phyloP scores from a whole-genome alignment of 768 basidiomycete species.

The Panellus pusillus region DNA sequence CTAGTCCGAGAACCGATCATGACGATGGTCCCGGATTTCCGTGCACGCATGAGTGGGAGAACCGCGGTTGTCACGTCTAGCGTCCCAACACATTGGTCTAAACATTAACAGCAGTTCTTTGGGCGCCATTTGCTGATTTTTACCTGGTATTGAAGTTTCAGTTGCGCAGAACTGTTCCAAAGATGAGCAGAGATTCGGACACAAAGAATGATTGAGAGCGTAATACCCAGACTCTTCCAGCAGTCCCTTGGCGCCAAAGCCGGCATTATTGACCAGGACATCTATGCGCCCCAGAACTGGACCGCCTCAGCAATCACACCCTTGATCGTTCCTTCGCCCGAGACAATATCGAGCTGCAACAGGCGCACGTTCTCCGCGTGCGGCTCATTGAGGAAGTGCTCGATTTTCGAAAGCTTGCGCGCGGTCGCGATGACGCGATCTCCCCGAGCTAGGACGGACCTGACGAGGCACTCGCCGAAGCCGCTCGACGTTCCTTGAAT shows the following conservation, averaged over 20 bases:
- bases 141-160: slow-evolving; percentile 15
- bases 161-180: slow-evolving; percentile 2
- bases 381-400: slow-evolving; percentile 5
- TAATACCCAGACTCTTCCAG: slow-evolving; percentile 42
- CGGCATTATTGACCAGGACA: slow-evolving; percentile 47
- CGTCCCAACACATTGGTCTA: slow-evolving; percentile 42
- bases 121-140: background rate
- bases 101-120: background rate
- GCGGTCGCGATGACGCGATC: slow-evolving; percentile 48
- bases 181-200: background rate
- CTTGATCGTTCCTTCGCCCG: slow-evolving; percentile 28
- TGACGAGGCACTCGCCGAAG: slow-evolving; percentile 39
- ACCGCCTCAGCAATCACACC: slow-evolving; percentile 31
- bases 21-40: slow-evolving; percentile 37
- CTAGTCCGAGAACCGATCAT: slow-evolving; percentile 39
- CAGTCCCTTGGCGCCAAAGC: slow-evolving; percentile 32
- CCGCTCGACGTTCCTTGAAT: slow-evolving; percentile 37
- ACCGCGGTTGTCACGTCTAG: slow-evolving; percentile 46
- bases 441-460: slow-evolving; percentile 38
- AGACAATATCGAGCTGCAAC: slow-evolving; percentile 39
- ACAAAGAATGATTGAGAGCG: background rate
- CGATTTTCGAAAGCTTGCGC: slow-evolving; percentile 33
- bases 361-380: slow-evolving; percentile 26
- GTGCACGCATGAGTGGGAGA: slow-evolving; percentile 37
- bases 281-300: slow-evolving; percentile 40